These are phyloP conservation scores for Fraxinus latifolia DNA, from an alignment of 305 asterid species.

Conservation along the genomic window DNA sequence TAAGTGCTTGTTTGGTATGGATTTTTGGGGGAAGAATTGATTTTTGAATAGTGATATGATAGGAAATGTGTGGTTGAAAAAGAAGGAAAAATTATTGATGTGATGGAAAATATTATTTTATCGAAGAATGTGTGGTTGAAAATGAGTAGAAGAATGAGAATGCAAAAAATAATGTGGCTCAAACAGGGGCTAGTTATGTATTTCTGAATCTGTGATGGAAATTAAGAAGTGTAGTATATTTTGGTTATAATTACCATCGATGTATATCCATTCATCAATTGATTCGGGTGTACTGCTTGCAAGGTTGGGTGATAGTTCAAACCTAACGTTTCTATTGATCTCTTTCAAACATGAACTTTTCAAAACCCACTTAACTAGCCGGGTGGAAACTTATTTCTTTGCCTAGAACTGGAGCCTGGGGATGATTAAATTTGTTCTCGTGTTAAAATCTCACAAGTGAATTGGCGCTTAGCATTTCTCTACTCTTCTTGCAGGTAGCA, in stretches of 20 bases:
- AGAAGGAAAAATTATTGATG: too few species aligned
- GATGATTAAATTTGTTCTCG: neutral
- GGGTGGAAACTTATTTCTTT: conserved; percentile 10
- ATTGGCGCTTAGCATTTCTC: neutral
- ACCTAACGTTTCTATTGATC: neutral
- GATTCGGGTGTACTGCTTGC: neutral
- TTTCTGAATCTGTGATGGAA: neutral
- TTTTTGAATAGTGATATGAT: too few species aligned
- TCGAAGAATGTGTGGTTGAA: too few species aligned
- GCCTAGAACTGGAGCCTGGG: conserved; percentile 4
- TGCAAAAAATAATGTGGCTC: too few species aligned
- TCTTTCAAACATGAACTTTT: conserved; percentile 3
- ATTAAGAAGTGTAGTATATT: neutral
- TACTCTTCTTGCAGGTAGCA: neutral
- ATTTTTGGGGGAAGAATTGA: too few species aligned
- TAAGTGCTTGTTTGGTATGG: too few species aligned
- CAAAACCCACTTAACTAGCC: neutral
- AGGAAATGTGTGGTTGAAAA: too few species aligned
- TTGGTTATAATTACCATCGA: neutral
- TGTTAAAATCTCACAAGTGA: neutral
- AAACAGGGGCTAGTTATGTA: neutral
- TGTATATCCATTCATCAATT: neutral
- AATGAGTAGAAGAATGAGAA: too few species aligned
- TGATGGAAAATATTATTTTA: too few species aligned
- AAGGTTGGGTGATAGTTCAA: neutral